These are phyloP conservation scores for Cajanus cajan DNA, from an alignment of 306 rosid genomes.

Conservation along the genomic window DNA sequence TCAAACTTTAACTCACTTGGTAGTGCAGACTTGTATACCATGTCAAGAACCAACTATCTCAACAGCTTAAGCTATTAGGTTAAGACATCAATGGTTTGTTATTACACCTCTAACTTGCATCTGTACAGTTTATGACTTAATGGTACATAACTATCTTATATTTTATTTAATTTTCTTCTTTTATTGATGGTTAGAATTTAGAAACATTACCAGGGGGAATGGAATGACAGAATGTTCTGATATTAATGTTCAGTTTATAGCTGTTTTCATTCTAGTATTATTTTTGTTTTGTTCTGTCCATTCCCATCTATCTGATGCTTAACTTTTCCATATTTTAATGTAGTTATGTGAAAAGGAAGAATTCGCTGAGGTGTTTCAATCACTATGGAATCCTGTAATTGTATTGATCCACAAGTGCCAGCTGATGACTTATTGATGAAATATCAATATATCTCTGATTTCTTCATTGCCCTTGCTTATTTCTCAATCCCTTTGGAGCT, in stretches of 20 bases:
- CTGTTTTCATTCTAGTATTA: background rate
- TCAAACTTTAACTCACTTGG: background rate
- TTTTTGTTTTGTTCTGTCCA: constrained; percentile 5
- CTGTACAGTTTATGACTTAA: background rate
- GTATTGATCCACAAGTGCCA: constrained; percentile 69
- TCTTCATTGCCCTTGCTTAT: constrained; percentile 74
- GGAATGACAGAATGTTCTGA: constrained; percentile 5
- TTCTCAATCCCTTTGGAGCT: constrained; percentile 83
- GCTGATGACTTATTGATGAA: constrained; percentile 72
- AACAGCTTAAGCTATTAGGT: background rate
- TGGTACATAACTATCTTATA: background rate
- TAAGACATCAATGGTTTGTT: background rate
- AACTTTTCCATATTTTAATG: constrained; percentile 27
- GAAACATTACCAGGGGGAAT: background rate
- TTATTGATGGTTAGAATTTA: constrained; percentile 1
- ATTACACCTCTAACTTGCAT: background rate
- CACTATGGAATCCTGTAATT: constrained; percentile 64
- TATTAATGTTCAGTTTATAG: background rate
- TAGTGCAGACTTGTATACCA: background rate
- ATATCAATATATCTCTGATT: constrained; percentile 77
- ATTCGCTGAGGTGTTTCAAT: constrained; percentile 39
- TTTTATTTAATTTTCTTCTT: background rate
- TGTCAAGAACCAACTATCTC: background rate
- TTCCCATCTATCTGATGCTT: constrained; percentile 14
- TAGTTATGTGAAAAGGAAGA: constrained; percentile 41